Evolutionary conservation across 768 basidiomycete species (phyloP).

Genomic region (Tulasnella sp.): DNA sequence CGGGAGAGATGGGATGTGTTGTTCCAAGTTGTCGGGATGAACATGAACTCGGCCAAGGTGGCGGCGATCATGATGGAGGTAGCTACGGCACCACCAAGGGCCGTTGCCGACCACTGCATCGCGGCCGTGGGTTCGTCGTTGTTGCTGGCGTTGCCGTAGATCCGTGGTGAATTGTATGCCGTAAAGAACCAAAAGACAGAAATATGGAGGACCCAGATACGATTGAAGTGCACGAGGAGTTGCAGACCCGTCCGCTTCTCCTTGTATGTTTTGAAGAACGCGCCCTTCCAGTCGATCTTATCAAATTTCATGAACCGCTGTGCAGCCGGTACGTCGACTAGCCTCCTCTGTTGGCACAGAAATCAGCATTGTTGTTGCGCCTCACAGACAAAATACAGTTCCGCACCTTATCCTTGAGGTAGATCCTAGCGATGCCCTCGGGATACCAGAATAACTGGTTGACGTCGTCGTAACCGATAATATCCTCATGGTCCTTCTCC

Average conservation of each 20-base stretch:
- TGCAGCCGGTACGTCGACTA: conserved; percentile 82
- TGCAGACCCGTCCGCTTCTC: conserved; percentile 97
- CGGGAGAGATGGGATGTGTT: conserved; percentile 94
- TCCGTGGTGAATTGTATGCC: conserved; percentile 78
- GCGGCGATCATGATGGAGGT: conserved; percentile 93
- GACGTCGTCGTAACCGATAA: conserved; percentile 98
- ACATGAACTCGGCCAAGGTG: conserved; percentile 89
- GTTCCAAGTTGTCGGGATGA: conserved; percentile 98
- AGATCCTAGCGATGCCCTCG: conserved; percentile 90
- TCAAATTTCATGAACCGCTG: conserved; percentile 97
- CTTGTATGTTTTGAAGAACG: conserved; percentile 98
- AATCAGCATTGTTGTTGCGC: neutral
- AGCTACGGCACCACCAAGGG: conserved; percentile 92
- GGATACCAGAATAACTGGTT: conserved; percentile 99
- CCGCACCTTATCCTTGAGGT: conserved; percentile 72
- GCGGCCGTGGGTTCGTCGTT: conserved; percentile 46
- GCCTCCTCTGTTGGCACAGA: conserved; percentile 48
- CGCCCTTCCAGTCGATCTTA: conserved; percentile 90
- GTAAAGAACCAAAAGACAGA: conserved; percentile 95
- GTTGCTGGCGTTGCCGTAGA: conserved; percentile 40
- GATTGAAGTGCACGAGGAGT: conserved; percentile 97
- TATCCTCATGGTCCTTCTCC: conserved; percentile 85
- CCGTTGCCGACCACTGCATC: conserved; percentile 87
- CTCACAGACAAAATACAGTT: neutral
- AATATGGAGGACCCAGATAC: conserved; percentile 97